Percentiles rank a stretch among this genome's conserved stretches.
phyloP scores from a whole-genome alignment of 1,284 basidiomycete genomes.

The Ceratobasidium sp. region DNA sequence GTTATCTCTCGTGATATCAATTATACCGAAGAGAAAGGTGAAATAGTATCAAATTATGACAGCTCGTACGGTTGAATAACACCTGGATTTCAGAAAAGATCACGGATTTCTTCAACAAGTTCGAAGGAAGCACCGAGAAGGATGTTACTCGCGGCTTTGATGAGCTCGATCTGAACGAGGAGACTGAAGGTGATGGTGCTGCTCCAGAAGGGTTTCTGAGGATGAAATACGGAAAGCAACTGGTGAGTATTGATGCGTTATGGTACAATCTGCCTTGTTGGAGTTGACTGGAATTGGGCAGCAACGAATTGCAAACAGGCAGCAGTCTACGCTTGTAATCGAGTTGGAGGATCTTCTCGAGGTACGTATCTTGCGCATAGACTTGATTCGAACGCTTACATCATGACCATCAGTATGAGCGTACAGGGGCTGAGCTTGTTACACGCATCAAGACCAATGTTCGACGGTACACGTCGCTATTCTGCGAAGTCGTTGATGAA shows the following conservation, averaged over 20 bases:
- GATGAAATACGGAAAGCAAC: constrained; percentile 89
- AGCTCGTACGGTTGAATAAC: constrained; percentile 54
- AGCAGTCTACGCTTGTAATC: constrained; percentile 85
- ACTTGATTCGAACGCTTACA: constrained; percentile 40
- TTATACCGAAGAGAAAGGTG: constrained; percentile 65
- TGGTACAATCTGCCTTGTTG: too few species aligned
- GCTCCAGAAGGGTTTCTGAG: constrained; percentile 60
- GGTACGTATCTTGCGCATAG: constrained; percentile 60
- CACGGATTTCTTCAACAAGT: constrained; percentile 75
- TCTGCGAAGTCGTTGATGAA: constrained; percentile 91
- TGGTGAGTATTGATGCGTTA: constrained; percentile 70
- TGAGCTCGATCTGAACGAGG: constrained; percentile 75
- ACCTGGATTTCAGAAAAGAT: constrained; percentile 69
- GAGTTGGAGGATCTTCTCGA: constrained; percentile 84
- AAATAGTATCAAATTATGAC: background rate
- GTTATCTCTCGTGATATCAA: constrained; percentile 65
- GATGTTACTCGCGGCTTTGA: constrained; percentile 78
- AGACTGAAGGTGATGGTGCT: constrained; percentile 65
- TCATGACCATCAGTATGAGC: constrained; percentile 67
- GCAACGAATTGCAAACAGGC: constrained; percentile 94
- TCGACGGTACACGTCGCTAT: constrained; percentile 90
- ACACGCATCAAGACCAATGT: constrained; percentile 85
- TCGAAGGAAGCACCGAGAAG: constrained; percentile 70
- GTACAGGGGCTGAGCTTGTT: constrained; percentile 75
- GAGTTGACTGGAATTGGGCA: constrained; percentile 57